Percentiles rank a stretch among this genome's conserved stretches.
phyloP scores from a whole-genome alignment of 495 filamentous ascomycete species.

The Clohesyomyces aquaticus region DNA sequence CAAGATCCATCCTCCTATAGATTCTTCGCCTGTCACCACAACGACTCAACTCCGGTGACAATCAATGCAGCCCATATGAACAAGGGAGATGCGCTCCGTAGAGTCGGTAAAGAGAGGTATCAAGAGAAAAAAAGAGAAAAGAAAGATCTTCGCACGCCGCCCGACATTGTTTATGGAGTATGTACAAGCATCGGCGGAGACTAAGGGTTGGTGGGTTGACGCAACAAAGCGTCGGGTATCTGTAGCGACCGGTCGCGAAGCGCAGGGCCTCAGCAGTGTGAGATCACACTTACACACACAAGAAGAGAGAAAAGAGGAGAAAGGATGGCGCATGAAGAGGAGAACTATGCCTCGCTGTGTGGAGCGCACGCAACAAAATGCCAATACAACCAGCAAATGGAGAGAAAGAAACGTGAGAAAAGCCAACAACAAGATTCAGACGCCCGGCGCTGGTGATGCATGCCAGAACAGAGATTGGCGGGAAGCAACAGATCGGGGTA shows the following conservation, averaged over 20 bases:
- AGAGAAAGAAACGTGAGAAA: conserved; percentile 2
- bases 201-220: conserved; percentile 5
- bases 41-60: background rate
- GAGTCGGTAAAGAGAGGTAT: background rate
- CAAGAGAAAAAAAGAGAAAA: background rate
- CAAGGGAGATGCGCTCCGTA: background rate
- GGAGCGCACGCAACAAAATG: conserved; percentile 1
- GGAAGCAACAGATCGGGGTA: conserved; percentile 1
- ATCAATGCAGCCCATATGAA: conserved; percentile 1
- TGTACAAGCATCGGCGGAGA: conserved; percentile 21
- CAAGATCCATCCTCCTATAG: background rate
- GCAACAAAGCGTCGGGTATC: conserved; percentile 36
- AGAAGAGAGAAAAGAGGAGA: conserved; percentile 4
- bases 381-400: background rate
- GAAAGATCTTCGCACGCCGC: no score
- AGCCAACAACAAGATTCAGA: conserved; percentile 2
- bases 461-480: conserved; percentile 20
- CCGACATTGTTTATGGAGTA: conserved; percentile 2
- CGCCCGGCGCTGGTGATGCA: conserved; percentile 41
- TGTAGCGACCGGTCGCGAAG: conserved; percentile 40
- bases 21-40: no score
- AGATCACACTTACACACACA: conserved; percentile 1
- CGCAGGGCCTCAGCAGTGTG: conserved; percentile 6
- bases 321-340: conserved; percentile 3
- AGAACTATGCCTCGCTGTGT: background rate